Evolutionary conservation across 177 flowering plant genomes (phyloP).

Genomic region (Vitis hybrid): DNA sequence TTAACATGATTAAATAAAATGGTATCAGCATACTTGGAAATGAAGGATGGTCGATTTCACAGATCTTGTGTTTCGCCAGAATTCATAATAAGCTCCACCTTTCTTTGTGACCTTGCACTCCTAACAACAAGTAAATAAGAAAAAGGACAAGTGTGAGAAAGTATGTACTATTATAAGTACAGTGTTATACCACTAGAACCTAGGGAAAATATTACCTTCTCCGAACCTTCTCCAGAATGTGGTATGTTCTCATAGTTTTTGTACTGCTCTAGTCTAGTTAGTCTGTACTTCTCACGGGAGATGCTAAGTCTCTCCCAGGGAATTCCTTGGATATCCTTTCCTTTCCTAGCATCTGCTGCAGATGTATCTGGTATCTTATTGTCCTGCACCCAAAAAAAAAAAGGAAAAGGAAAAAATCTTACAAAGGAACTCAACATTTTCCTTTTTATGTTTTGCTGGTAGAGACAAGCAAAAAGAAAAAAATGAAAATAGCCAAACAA

Average conservation of each 20-base stretch:
- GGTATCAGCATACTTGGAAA: conserved; percentile 40
- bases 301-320: conserved; percentile 46
- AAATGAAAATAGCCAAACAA: no score
- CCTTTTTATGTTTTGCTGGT: no score
- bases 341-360: conserved; percentile 39
- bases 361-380: conserved; percentile 34
- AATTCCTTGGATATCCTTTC: conserved; percentile 31
- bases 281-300: conserved; percentile 36
- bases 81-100: conserved; percentile 41
- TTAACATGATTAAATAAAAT: neutral
- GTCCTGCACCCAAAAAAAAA: conserved; percentile 12
- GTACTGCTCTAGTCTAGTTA: conserved; percentile 46
- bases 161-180: neutral
- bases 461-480: no score
- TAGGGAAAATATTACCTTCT: conserved; percentile 20
- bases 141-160: neutral
- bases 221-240: conserved; percentile 35
- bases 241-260: conserved; percentile 50
- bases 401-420: neutral
- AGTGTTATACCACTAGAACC: neutral
- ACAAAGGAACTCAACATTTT: neutral
- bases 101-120: conserved; percentile 40
- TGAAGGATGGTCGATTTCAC: conserved; percentile 63
- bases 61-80: conserved; percentile 50
- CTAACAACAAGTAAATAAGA: conserved; percentile 11